Percentiles rank a stretch among this genome's conserved stretches.
Conservation (phyloP, 345 rosid genomes). For the Trapa bicornis region DNA sequence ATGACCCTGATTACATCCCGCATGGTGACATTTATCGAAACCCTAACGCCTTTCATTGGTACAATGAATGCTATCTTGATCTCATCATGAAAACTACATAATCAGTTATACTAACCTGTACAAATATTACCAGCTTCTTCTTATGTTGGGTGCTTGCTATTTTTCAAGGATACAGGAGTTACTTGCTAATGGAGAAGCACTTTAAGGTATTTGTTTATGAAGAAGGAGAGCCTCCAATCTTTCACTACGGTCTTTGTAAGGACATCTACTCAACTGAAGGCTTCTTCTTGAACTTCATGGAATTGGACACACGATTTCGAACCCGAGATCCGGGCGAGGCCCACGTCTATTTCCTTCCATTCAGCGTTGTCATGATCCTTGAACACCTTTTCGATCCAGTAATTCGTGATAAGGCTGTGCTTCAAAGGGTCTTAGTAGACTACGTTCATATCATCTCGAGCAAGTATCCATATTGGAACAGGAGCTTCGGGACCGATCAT, state of each 20-base stretch:
- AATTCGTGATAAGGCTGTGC: slow-evolving; percentile 1
- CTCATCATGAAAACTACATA: too few species aligned
- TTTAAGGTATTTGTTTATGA: slow-evolving; percentile 48
- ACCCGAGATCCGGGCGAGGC: slow-evolving; percentile 1
- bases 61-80: neutral
- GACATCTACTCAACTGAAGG: slow-evolving; percentile 57
- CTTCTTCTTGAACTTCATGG: slow-evolving; percentile 39
- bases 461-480: slow-evolving; percentile 46
- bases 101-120: too few species aligned
- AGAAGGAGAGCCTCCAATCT: slow-evolving; percentile 63
- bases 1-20: neutral
- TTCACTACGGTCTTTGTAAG: slow-evolving; percentile 53
- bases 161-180: slow-evolving; percentile 2
- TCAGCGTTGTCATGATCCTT: slow-evolving; percentile 8
- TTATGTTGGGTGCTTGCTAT: neutral
- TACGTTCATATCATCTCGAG: slow-evolving; percentile 4
- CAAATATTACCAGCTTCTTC: neutral
- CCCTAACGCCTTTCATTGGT: neutral
- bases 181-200: neutral
- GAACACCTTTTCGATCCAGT: slow-evolving; percentile 12
- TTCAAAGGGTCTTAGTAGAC: slow-evolving; percentile 8
- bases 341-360: slow-evolving; percentile 7
- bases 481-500: slow-evolving; percentile 52
- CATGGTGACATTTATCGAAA: neutral
- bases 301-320: slow-evolving; percentile 13